Conservation (phyloP, 2,329 filamentous ascomycete genomes). For the Aspergillus texensis region DNA sequence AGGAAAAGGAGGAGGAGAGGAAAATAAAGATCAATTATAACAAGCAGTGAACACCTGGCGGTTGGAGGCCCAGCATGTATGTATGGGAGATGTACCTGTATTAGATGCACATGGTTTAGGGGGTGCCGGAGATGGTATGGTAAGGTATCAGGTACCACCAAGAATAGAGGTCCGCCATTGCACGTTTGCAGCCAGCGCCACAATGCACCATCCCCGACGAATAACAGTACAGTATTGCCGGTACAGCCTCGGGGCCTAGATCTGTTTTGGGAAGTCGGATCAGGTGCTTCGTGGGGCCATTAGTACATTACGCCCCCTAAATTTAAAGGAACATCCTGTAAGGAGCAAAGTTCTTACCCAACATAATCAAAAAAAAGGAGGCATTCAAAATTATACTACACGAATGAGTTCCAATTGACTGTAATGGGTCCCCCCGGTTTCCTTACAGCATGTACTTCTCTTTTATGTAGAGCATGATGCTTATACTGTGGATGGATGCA, state of each 20-base stretch:
- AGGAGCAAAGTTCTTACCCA: not conserved
- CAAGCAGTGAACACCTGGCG: slow-evolving; percentile 8
- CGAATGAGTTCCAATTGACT: not conserved
- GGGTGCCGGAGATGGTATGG: slow-evolving; percentile 2
- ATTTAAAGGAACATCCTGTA: not conserved
- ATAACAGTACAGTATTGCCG: not conserved
- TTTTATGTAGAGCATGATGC: too few species aligned
- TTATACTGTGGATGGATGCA: not conserved
- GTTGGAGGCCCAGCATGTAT: slow-evolving; percentile 7
- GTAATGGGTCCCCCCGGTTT: not conserved
- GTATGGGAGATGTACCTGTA: not conserved
- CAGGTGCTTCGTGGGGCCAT: slow-evolving; percentile 7
- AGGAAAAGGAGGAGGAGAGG: slow-evolving; percentile 12
- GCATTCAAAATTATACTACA: not conserved
- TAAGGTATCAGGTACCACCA: slow-evolving; percentile 5
- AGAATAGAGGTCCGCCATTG: not conserved
- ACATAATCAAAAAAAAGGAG: not conserved
- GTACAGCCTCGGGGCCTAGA: not conserved
- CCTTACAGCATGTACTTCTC: not conserved
- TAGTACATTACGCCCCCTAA: not conserved
- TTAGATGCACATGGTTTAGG: not conserved
- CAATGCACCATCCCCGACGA: not conserved
- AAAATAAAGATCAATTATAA: slow-evolving; percentile 14
- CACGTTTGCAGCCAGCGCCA: slow-evolving; percentile 9
- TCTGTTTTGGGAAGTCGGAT: not conserved